phyloP scores from a whole-genome alignment of 352 stramenopile species.

The Pythium aquatile region DNA sequence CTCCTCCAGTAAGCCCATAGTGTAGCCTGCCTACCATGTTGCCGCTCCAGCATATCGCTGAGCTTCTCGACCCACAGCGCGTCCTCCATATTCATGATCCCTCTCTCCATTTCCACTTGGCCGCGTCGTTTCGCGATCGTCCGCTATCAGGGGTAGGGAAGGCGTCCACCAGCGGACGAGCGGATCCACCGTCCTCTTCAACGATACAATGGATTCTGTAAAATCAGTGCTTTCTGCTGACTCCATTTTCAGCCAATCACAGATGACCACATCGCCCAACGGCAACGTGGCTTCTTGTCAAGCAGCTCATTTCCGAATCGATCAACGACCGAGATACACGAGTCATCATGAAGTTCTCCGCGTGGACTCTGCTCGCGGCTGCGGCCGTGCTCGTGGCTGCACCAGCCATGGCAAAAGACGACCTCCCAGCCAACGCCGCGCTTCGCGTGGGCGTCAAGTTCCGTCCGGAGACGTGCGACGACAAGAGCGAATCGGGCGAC shows the following conservation, averaged over 20 bases:
- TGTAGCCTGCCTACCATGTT: constrained; percentile 13
- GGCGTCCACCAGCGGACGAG: background rate
- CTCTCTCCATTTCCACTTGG: background rate
- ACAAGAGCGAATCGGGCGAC: constrained; percentile 79
- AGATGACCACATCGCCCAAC: constrained; percentile 32
- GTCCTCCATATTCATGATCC: constrained; percentile 12
- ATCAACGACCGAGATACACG: constrained; percentile 2
- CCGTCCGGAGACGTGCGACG: constrained; percentile 59
- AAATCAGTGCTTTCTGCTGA: constrained; percentile 10
- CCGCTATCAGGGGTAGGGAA: constrained; percentile 3
- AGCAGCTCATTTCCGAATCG: constrained; percentile 9
- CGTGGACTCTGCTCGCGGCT: constrained; percentile 39
- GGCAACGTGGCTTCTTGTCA: constrained; percentile 17
- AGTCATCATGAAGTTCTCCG: constrained; percentile 40
- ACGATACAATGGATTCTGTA: constrained; percentile 9
- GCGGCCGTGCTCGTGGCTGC: constrained; percentile 31
- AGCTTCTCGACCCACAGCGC: constrained; percentile 46
- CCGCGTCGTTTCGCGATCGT: background rate
- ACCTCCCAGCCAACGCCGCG: constrained; percentile 62
- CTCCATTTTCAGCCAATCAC: constrained; percentile 42
- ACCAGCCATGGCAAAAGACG: constrained; percentile 56
- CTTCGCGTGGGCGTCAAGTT: constrained; percentile 82
- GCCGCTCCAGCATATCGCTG: constrained; percentile 27
- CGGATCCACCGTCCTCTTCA: constrained; percentile 17
- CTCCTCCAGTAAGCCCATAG: too few relatives aligned